Base-by-base conservation (phyloP, 805 yeast species). In the Torulaspora franciscae region DNA sequence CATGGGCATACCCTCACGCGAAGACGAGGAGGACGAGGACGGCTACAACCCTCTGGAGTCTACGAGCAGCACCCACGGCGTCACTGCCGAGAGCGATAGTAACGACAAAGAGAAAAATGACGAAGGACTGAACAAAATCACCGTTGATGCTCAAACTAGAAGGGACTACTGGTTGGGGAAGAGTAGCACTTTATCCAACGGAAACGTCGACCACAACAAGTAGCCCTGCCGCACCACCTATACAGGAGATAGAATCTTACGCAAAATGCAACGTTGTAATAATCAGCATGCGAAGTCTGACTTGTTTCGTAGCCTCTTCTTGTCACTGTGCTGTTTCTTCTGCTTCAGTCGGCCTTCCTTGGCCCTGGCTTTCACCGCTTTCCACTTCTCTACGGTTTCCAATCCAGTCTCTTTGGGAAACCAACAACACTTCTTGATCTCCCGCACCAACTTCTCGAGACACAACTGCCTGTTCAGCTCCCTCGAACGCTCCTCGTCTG, bases 401-500 rank as follows among this genome's bases (percentile, higher is more conserved):
- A 65, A 71, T 15, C 72, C 68, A 1, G 71, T 64, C 40, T 79
- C 85, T 1, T 63, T 66, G 0, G 74, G 75, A 48, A 81, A 73
- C 47, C 62, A 64, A 1, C 76, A 76, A 1, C 62, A 61, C 1
- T 61, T 60, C 47, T 71, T 75, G 46, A 86, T 71, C 43, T 78
- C 83, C 1, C 63, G 53, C 3, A 76, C 65, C 9, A 86, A 69
- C 58, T 83, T 83, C n/a, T 65, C 63, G 47, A 77, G 76, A 52
- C 95, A 86, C 22, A 73, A 71, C 4, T 70, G 71, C 6, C 75
- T 59, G 55, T 86, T 86, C 7, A 64, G 65, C 10, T 76, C 79
- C 51, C 87, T 69, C 13, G 78, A 77, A 25, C 95, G 64, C 4
- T 76, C 66, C 7, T 65, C 57, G 46, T 85, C 90, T 27, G 83